Base-by-base conservation (phyloP, 1,284 basidiomycete genomes). In the Gomphus bonarii region DNA sequence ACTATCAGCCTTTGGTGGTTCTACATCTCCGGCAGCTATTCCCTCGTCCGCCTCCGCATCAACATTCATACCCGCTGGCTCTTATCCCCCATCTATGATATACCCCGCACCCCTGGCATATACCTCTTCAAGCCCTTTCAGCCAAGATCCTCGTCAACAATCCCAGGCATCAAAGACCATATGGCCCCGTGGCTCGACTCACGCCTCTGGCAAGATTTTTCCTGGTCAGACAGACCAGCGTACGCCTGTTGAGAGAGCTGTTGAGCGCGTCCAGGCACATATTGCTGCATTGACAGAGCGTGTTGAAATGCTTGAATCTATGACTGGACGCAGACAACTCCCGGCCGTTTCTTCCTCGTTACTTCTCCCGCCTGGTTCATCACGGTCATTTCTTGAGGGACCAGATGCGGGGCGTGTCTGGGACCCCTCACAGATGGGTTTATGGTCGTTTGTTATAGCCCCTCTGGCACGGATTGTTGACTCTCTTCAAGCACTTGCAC, bases 211-310 rank as follows among this genome's bases (percentile, higher is more conserved):
- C 12, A 18, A 28, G 2, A 25, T 16, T 2, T 36, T 36, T 31
- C n/a, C 31, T 51, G 25, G 14, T 30, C 55, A 50, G 11, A 36
- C 40, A 33, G 55, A 50, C 18, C 35, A 18, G 12, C 55, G 48
- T 1, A n/a, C 55, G 11, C 59, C 68, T 8, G 71, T 92, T 49
- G 88, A 91, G 66, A 77, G 78, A 54, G 87, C 86, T 0, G 73
- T 95, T 11, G 88, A 93, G 67, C 84, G 81, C 61, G 81, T 94
- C 57, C 95, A 98, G 67, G 85, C 87, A 0, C 91, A 94, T 58
- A 74, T 98, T 8, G 88, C 91, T 1, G 93, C 94, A 1, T 77
- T 98, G 40, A 88, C 85, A 36, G 95, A 97, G 69, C 84, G 95
- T 11, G 74, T 98, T 30, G 85, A 91, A 62, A 75, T 78, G 6